Conservation (phyloP, 78 protist genomes). For the Mantamonas sphyraenae region DNA sequence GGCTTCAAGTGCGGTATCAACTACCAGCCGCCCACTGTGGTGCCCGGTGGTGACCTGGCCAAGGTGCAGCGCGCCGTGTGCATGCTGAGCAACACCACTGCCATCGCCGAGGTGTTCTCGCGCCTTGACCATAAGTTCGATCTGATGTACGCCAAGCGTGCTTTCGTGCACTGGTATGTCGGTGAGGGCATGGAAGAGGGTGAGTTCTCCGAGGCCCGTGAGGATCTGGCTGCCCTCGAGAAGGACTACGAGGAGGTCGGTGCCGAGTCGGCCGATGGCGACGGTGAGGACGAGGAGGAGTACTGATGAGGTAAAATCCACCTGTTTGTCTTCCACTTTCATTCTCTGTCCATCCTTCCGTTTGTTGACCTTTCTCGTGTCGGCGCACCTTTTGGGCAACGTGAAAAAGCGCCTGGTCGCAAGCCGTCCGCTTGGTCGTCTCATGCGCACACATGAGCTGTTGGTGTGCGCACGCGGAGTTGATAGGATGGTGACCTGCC, state of each 20-base stretch:
- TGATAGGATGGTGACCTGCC: too few species aligned
- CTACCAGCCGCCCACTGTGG: slow-evolving; percentile 91
- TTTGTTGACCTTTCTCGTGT: too few species aligned
- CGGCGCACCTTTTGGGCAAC: too few species aligned
- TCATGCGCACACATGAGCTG: too few species aligned
- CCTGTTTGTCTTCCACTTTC: too few species aligned
- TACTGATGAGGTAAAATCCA: slow-evolving; percentile 46
- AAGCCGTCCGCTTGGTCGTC: too few species aligned
- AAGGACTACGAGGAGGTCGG: slow-evolving; percentile 92
- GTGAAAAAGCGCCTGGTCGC: too few species aligned
- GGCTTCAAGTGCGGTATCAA: slow-evolving; percentile 96
- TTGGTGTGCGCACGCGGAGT: too few species aligned
- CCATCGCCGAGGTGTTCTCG: slow-evolving; percentile 93
- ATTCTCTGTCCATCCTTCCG: too few species aligned
- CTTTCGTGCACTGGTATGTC: slow-evolving; percentile 98
- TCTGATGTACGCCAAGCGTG: slow-evolving; percentile 97
- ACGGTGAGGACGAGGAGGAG: slow-evolving; percentile 59
- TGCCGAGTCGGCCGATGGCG: slow-evolving; percentile 62
- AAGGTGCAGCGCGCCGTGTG: slow-evolving; percentile 92
- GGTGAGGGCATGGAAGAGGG: slow-evolving; percentile 99
- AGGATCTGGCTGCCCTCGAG: slow-evolving; percentile 82
- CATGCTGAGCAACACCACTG: slow-evolving; percentile 94
- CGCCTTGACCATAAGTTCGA: slow-evolving; percentile 91
- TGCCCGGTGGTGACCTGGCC: slow-evolving; percentile 97
- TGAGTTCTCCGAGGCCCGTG: slow-evolving; percentile 98